Base-by-base conservation (phyloP, 2,329 filamentous ascomycete genomes). In the Aspergillus pseudoviridinutans region DNA sequence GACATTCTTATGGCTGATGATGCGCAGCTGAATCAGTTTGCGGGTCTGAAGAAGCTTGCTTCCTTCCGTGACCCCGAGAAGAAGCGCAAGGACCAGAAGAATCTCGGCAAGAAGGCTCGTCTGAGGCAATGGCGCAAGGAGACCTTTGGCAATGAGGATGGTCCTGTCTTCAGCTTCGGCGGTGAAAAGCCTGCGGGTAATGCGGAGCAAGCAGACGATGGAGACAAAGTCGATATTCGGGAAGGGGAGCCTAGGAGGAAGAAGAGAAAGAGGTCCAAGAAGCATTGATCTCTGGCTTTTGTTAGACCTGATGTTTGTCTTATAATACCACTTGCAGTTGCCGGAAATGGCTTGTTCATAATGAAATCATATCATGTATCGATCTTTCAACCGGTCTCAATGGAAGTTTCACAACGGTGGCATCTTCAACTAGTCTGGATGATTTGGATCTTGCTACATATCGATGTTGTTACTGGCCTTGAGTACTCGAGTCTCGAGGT, bases 1-100 rank as follows among this genome's bases (percentile, higher is more conserved):
- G 94, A 99, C 74, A 97, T 99, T 66, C 84, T 99, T 35, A 91
- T 96, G 64, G 91, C 92, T 0, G 89, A 88, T 49, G 94, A 99
- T 77, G 80, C 85, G 50, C 86, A 88, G 54, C 84, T 99, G 63
- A 99, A 99, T 74, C 83, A 92, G 63, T 99, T 89, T 70, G 93
- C 88, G 4, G 93, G 94, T 6, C 79, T 99, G 68, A 99, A 99
- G 83, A 97, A 97, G 78, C 84, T 97, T 58, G 92, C 93, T 4
- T 82, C 90, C 4, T 99, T 94, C 80, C 84, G 94, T 56, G 92
- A 97, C 71, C 80, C 82, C 3, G 90, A 92, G 67, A 94, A 95
- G 83, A 97, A 97, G 82, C 82, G 84, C 64, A 89, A 88, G 68
- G 94, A 99, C 71, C 86, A 87, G 78, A 96, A 96, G 81, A 84